Evolutionary conservation across 169 alveolate genomes (phyloP), one percentile per base, ranked within the genome.

Genomic region (Cryptosporidium canis): DNA sequence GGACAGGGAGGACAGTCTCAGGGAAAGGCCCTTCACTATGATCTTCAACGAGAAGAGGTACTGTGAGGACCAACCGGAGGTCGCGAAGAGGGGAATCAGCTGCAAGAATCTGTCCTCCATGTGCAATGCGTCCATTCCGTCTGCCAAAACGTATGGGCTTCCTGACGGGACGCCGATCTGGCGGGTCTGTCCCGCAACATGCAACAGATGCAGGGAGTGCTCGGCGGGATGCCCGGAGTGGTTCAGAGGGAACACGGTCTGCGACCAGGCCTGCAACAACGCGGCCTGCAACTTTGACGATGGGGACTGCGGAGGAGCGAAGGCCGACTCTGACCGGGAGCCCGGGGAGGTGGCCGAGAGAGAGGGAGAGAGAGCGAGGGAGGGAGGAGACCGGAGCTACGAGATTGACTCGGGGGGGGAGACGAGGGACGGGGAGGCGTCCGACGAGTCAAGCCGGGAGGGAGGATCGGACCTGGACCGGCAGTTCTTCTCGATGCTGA

Each of bases 101-200:
- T 70, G 84, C 27, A 53, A 67, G 65, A 67, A 58, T 21, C 87
- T 90, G 24, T 83, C 91, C 5, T 64, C 68, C 11, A 90, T 70
- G 68, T 70, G 84, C 27, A 70, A 70, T 33, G 67, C 47, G 0
- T 29, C 63, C 31, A 70, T 70, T 5, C 84, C 84, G 33, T 48
- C 41, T 11, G 84, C 84, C 16, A 70, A 70, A 31, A 48, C 68
- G 24, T 70, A 70, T 33, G 84, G 84, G 43, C 67, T 70, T 24
- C 84, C 84, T 18, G 84, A 70, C 3, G 45, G 63, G 3, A 51
- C 84, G 14, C 84, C 66, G 3, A 51, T 70, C 35, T 70, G 84
- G 44, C 68, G 90, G n/a, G 91, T 83, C 18, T 91, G 94, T 44
- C 92, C 92, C 3, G 63, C 47, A 67, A 83, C 92, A 16, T 91